These are phyloP conservation scores for Geum urbanum DNA, from an alignment of 306 rosid species.

Conservation along the genomic window DNA sequence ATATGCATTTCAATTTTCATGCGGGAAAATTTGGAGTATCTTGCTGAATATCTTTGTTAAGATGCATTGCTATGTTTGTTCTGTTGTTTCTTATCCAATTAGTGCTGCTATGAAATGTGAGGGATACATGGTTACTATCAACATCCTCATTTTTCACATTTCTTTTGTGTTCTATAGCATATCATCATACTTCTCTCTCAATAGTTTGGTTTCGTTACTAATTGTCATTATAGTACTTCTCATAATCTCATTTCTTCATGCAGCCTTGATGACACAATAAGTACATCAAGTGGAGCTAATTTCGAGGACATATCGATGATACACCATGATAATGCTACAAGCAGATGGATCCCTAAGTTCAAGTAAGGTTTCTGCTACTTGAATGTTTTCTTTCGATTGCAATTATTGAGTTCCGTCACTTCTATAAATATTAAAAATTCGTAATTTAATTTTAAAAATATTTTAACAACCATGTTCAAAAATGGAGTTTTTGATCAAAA, in stretches of 20 bases:
- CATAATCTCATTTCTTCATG: slow-evolving; percentile 27
- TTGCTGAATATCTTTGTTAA: no score
- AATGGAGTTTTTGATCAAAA: no score
- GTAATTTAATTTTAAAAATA: no score
- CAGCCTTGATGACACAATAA: slow-evolving; percentile 61
- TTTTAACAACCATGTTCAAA: no score
- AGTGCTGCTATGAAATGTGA: background rate
- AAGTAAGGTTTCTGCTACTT: slow-evolving; percentile 46
- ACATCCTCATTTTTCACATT: background rate
- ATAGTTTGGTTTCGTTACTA: background rate
- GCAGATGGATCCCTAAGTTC: slow-evolving; percentile 73
- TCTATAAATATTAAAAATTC: no score
- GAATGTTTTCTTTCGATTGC: background rate
- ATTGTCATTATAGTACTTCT: background rate
- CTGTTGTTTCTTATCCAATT: background rate
- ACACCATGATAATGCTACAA: slow-evolving; percentile 54
- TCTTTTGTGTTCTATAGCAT: background rate
- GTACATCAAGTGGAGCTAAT: slow-evolving; percentile 60
- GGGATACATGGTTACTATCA: background rate
- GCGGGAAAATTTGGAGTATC: no score
- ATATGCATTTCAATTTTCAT: background rate
- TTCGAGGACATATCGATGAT: slow-evolving; percentile 41
- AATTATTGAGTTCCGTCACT: background rate
- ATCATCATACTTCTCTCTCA: background rate
- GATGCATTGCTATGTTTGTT: background rate